Base-by-base conservation (phyloP, 148 eudicot genomes). In the Oxyria digyna region DNA sequence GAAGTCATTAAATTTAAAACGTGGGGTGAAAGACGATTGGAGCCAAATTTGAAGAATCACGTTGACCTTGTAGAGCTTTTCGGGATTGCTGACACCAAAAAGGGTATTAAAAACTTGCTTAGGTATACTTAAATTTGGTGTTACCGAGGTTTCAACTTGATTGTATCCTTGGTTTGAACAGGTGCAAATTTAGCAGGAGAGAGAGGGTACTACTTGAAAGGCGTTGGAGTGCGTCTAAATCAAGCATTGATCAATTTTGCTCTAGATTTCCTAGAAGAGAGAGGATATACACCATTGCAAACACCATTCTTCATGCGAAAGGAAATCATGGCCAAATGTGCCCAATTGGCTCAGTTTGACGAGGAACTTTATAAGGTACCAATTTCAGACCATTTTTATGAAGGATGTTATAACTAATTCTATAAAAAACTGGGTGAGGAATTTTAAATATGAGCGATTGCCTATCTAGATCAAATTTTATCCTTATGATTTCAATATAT, bases 291-390 rank as follows among this genome's bases (percentile, higher is more conserved):
- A 72, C 81, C 38, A 55, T 75, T 93, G 80, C 92, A 87, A 78
- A 89, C 98, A 62, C 98, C 98, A 15, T 89, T 87, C 82, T 93
- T 93, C 79, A 94, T 93, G 92, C 77, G 90, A 50, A 86, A 89
- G 80, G 96, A 93, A 74, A 87, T 87, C 33, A 94, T 94, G 98
- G 96, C 84, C 69, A 90, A 83, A 78, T 94, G 98, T 82, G 97
- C 98, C n/a, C 98, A 94, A 68, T 76, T 94, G 72, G 96, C 98
- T 9, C 97, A 94, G 59, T 94, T 94, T 68, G 98, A 94, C 79
- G 97, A 94, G 78, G 96, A 90, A 75, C 97, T 94, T 42, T 94
- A 94, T 89, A 90, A 86, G 96, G 98, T 93, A 70, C 33, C 14
- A n/a, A 27, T 57, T 57, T 57, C 35, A 57, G 13, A 23, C n/a